Conservation (phyloP, 2,329 filamentous ascomycete species). For the Neonectria punicea region DNA sequence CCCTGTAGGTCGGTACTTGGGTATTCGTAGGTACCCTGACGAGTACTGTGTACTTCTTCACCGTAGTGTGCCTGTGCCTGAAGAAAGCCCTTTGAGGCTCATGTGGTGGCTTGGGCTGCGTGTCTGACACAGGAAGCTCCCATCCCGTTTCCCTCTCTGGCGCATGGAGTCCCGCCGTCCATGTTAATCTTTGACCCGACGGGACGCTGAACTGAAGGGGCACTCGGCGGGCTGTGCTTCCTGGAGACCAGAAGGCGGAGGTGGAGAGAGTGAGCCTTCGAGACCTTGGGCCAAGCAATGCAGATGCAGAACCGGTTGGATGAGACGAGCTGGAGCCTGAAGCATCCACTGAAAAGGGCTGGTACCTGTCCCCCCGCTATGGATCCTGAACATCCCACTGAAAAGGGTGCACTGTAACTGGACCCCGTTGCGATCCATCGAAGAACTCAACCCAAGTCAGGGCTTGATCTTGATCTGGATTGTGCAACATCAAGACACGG, state of each 20-base stretch:
- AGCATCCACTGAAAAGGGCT: no score
- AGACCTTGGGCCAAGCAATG: neutral
- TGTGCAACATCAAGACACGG: neutral
- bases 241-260: constrained; percentile 3
- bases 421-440: neutral
- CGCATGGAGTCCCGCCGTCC: neutral
- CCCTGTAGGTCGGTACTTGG: neutral
- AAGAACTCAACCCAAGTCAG: no score
- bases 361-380: neutral
- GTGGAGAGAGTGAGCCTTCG: neutral
- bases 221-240: constrained; percentile 4
- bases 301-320: neutral
- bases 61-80: neutral
- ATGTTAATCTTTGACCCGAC: neutral
- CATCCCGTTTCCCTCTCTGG: neutral
- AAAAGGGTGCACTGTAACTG: neutral
- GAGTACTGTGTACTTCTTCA: neutral
- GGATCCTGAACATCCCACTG: neutral
- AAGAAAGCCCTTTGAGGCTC: neutral
- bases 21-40: neutral
- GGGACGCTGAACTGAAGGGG: constrained; percentile 1
- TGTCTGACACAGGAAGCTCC: neutral
- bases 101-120: neutral
- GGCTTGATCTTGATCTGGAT: neutral
- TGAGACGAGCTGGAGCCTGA: neutral